These are phyloP conservation scores for Solanum piurae DNA, from an alignment of 257 asterid genomes.

Conservation along the genomic window DNA sequence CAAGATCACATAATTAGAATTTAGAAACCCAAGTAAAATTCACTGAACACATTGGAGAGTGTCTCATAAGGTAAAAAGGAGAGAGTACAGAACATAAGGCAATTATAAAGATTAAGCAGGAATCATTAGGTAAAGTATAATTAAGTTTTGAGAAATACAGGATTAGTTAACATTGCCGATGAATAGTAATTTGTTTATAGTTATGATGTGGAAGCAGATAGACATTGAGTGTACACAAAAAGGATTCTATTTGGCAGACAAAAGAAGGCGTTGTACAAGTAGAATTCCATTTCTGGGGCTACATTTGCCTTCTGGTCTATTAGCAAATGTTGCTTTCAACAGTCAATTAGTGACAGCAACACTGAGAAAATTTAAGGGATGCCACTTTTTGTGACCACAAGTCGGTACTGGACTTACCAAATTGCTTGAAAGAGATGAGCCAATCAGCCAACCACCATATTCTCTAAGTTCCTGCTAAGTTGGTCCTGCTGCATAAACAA, in stretches of 20 bases:
- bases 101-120: not conserved
- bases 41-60: not conserved
- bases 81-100: not conserved
- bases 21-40: not conserved
- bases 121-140: not conserved
- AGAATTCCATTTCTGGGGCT: not conserved
- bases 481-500: not conserved
- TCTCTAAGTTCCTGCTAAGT: not conserved
- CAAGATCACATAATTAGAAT: not conserved
- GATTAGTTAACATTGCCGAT: not conserved
- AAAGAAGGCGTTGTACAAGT: not conserved
- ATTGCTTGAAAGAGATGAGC: not conserved
- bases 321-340: not conserved
- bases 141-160: not conserved
- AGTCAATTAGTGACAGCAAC: not conserved
- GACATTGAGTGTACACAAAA: not conserved
- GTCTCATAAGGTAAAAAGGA: not conserved
- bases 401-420: not conserved
- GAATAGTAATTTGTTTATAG: not conserved
- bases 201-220: not conserved
- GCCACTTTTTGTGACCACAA: not conserved
- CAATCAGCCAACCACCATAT: not conserved
- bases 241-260: not conserved
- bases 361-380: not conserved
- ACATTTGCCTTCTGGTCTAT: not conserved